Conservation (phyloP, 176 grass and related monocot species). For the Bothriochloa decipiens region DNA sequence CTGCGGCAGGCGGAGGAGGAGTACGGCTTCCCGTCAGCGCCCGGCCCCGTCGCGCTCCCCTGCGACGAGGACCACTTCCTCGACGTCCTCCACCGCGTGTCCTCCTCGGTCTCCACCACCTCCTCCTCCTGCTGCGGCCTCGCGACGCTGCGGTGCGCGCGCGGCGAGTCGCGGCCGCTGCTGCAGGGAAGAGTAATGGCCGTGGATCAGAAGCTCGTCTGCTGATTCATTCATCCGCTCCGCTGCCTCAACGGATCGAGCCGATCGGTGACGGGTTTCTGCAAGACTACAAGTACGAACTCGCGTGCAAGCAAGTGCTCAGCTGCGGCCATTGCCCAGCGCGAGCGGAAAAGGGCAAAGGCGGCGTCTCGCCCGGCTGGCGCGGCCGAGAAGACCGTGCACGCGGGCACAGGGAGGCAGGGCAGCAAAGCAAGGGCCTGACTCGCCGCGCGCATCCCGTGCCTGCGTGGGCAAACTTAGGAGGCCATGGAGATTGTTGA, state of each 20-base stretch:
- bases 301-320: not conserved
- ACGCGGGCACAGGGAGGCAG: not conserved
- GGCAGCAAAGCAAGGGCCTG: not conserved
- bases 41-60: slow-evolving; percentile 44
- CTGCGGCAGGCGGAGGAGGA: slow-evolving; percentile 50
- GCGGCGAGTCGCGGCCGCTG: slow-evolving; percentile 41
- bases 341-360: not conserved
- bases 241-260: not conserved
- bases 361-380: not conserved
- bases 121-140: not conserved
- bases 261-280: not conserved
- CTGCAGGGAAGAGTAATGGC: slow-evolving; percentile 17
- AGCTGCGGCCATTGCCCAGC: not conserved
- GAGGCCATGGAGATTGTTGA: not conserved
- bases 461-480: not conserved
- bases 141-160: not conserved
- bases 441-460: not conserved
- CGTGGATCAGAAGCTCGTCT: slow-evolving; percentile 31
- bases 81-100: slow-evolving; percentile 47
- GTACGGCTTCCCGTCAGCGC: slow-evolving; percentile 42
- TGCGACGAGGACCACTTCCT: slow-evolving; percentile 48
- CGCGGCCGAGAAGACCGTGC: not conserved
- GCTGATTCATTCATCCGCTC: not conserved
- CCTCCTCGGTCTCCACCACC: not conserved
- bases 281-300: not conserved